Evolutionary conservation across 495 filamentous ascomycete species (phyloP).

Genomic region (Talaromyces proteolyticus): DNA sequence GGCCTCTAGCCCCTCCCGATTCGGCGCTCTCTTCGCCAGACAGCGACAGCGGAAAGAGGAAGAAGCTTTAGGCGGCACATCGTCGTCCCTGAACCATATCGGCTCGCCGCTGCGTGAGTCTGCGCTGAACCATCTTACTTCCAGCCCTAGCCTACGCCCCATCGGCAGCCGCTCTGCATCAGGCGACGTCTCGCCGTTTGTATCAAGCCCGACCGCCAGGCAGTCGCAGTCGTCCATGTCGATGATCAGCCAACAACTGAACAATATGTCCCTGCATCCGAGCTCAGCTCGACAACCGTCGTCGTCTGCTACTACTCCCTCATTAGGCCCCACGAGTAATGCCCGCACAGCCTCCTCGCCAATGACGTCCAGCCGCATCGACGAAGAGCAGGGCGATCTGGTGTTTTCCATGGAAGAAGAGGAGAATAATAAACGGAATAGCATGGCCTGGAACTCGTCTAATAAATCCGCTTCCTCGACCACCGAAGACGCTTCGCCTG

Average conservation of each 20-base stretch:
- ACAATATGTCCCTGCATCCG: conserved; percentile 41
- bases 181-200: conserved; percentile 56
- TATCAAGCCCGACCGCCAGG: conserved; percentile 66
- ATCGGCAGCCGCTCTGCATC: conserved; percentile 38
- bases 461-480: background rate
- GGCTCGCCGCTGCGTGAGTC: conserved; percentile 94
- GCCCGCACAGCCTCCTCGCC: conserved; percentile 41
- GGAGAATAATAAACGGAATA: conserved; percentile 39
- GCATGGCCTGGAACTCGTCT: conserved; percentile 20
- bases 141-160: conserved; percentile 61
- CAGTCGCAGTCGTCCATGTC: conserved; percentile 59
- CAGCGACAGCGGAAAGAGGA: conserved; percentile 71
- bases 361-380: conserved; percentile 55
- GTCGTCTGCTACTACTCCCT: conserved; percentile 16
- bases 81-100: conserved; percentile 73
- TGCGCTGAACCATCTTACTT: conserved; percentile 43
- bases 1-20: conserved; percentile 78
- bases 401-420: conserved; percentile 84
- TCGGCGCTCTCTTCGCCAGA: conserved; percentile 75
- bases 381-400: conserved; percentile 60
- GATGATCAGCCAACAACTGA: conserved; percentile 65
- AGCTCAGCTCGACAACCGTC: conserved; percentile 31
- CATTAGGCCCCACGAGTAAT: conserved; percentile 21
- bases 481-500: background rate
- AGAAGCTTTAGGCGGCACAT: conserved; percentile 36